Evolutionary conservation across 2,329 filamentous ascomycete genomes (phyloP).

Genomic region (Endothia cerciana): DNA sequence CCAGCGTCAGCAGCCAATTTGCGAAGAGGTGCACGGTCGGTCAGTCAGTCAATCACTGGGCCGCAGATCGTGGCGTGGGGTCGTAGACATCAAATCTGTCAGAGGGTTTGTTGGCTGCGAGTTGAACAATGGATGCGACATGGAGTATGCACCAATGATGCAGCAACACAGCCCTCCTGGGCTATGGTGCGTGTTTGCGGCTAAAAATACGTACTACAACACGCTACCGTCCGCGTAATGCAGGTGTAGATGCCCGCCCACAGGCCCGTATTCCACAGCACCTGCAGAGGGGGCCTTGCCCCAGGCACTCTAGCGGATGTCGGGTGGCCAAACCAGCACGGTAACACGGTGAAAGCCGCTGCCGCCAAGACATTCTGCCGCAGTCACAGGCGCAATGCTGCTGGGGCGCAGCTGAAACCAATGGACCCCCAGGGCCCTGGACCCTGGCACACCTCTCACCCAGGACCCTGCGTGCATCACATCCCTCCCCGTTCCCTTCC

Average conservation of each 20-base stretch:
- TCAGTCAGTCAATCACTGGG: not conserved
- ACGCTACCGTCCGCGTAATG: not conserved
- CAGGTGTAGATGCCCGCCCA: not conserved
- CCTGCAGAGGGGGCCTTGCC: too few relatives aligned
- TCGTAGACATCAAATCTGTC: not conserved
- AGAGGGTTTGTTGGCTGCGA: not conserved
- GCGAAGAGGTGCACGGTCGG: not conserved
- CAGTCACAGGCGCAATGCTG: slow-evolving; percentile 2
- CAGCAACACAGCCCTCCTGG: not conserved
- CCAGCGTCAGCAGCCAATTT: not conserved
- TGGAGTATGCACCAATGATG: not conserved
- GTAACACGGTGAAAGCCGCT: slow-evolving; percentile 3
- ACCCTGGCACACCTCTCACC: not conserved
- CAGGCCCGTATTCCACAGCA: too few relatives aligned
- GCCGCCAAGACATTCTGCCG: not conserved
- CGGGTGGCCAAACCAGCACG: not conserved
- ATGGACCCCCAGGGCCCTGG: not conserved
- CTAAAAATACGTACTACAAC: not conserved
- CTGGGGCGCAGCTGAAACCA: slow-evolving; percentile 13
- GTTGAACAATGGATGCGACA: not conserved
- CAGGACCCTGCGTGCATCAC: slow-evolving; percentile 16
- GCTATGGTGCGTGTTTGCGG: not conserved
- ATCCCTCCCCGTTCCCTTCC: not conserved
- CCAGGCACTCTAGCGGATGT: slow-evolving; percentile 2
- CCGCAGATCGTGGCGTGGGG: not conserved